phyloP scores from a whole-genome alignment of 2,329 filamentous ascomycete species.

The Fusarium scirpi region DNA sequence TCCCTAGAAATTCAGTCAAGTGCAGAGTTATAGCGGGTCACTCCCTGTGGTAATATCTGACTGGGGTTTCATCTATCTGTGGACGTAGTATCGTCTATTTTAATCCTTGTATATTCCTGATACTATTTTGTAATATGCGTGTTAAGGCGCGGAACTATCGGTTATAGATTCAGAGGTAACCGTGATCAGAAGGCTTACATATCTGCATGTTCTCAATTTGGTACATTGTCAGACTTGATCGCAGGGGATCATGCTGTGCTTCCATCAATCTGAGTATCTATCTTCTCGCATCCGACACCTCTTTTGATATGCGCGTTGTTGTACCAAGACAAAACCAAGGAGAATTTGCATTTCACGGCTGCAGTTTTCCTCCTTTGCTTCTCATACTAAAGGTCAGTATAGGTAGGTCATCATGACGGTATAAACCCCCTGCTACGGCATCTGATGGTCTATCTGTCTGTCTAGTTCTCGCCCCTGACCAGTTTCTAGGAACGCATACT shows the following conservation, averaged over 20 bases:
- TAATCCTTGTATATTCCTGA: conserved; percentile 6
- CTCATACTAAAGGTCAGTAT: neutral
- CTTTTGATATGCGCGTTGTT: conserved; percentile 30
- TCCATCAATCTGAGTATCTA: conserved; percentile 3
- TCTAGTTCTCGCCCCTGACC: neutral
- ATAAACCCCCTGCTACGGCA: neutral
- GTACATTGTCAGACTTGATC: neutral
- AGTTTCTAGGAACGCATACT: neutral
- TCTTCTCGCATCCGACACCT: conserved; percentile 39
- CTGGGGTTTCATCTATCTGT: conserved; percentile 12
- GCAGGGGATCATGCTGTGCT: conserved; percentile 15
- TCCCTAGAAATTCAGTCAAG: neutral
- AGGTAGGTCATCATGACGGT: neutral
- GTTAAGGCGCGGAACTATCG: neutral
- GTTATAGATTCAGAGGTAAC: neutral
- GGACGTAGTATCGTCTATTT: neutral
- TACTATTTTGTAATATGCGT: neutral
- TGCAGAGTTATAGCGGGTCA: neutral
- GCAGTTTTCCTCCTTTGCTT: neutral
- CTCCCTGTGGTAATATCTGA: neutral
- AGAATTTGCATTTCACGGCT: conserved; percentile 26
- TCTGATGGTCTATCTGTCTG: neutral
- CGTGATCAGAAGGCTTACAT: neutral
- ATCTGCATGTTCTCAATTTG: neutral
- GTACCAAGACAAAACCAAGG: conserved; percentile 17